Percentiles rank a stretch among this genome's conserved stretches.
phyloP scores from a whole-genome alignment of 2,329 filamentous ascomycete species.

The Claviceps sp. region DNA sequence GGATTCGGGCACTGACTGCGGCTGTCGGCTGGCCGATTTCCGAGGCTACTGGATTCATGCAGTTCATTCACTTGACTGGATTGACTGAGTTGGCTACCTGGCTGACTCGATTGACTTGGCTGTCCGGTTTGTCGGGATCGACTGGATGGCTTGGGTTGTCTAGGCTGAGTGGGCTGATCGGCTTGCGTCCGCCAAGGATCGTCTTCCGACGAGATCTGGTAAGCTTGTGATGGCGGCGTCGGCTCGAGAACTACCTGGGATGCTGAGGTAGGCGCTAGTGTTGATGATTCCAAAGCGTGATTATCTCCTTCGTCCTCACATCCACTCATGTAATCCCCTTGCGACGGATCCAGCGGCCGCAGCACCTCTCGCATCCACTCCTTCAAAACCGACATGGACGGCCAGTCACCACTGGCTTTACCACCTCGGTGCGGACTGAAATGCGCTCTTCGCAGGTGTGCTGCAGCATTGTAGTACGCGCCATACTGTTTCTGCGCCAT shows the following conservation, averaged over 20 bases:
- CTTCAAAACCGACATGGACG: constrained; percentile 42
- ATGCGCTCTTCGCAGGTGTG: constrained; percentile 43
- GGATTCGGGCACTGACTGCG: constrained; percentile 41
- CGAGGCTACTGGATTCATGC: background rate
- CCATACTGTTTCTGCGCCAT: constrained; percentile 43
- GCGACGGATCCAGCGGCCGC: constrained; percentile 28
- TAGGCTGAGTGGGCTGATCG: constrained; percentile 9
- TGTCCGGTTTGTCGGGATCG: too few species aligned
- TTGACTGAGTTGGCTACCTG: too few species aligned
- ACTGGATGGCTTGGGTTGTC: too few species aligned
- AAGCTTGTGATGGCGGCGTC: constrained; percentile 3
- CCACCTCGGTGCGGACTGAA: constrained; percentile 42
- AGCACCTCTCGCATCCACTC: constrained; percentile 49
- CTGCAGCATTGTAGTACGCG: constrained; percentile 46
- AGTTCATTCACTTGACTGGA: too few species aligned
- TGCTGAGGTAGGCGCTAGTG: background rate
- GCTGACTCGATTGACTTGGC: too few species aligned
- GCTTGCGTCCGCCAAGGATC: constrained; percentile 14
- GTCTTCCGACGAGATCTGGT: constrained; percentile 6
- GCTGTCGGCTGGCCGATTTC: constrained; percentile 22
- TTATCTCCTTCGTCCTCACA: constrained; percentile 29
- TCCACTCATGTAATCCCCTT: constrained; percentile 4
- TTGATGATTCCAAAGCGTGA: constrained; percentile 4
- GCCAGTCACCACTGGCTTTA: constrained; percentile 46
- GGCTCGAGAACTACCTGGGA: constrained; percentile 7